Conservation (phyloP, 2,329 filamentous ascomycete genomes). For the Verticillium tricorpus region DNA sequence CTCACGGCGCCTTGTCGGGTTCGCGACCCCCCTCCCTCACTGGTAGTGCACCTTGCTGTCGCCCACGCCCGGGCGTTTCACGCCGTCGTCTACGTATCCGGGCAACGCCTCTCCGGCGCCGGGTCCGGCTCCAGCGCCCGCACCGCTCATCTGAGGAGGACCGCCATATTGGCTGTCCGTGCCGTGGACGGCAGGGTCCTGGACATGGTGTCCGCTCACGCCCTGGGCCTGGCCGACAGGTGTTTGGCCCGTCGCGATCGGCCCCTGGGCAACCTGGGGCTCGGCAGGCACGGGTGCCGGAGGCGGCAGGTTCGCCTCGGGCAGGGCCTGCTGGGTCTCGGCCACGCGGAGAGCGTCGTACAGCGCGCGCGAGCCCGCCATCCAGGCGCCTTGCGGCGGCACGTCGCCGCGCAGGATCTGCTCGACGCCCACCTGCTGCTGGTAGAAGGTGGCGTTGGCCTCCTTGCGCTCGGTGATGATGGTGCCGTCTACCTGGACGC, state of each 20-base stretch:
- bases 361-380: conserved; percentile 23
- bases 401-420: conserved; percentile 44
- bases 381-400: conserved; percentile 22
- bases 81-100: conserved; percentile 12
- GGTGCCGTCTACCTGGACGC: conserved; percentile 82
- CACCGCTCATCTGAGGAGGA: conserved; percentile 4
- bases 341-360: conserved; percentile 25
- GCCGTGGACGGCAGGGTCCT: background rate
- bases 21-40: background rate
- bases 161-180: conserved; percentile 18
- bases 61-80: conserved; percentile 10
- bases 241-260: background rate
- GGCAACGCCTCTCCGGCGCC: conserved; percentile 7
- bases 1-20: background rate
- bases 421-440: conserved; percentile 45
- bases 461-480: conserved; percentile 81
- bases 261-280: background rate
- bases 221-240: background rate
- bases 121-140: background rate
- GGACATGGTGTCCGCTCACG: background rate
- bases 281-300: conserved; percentile 5
- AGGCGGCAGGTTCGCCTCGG: conserved; percentile 12
- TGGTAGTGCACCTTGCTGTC: conserved; percentile 12
- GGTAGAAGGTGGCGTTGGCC: conserved; percentile 84
- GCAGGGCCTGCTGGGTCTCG: conserved; percentile 19